Evolutionary conservation across 2,329 filamentous ascomycete species (phyloP), one percentile per base, ranked within the genome.

Genomic region (Ambrosiella beaveri): DNA sequence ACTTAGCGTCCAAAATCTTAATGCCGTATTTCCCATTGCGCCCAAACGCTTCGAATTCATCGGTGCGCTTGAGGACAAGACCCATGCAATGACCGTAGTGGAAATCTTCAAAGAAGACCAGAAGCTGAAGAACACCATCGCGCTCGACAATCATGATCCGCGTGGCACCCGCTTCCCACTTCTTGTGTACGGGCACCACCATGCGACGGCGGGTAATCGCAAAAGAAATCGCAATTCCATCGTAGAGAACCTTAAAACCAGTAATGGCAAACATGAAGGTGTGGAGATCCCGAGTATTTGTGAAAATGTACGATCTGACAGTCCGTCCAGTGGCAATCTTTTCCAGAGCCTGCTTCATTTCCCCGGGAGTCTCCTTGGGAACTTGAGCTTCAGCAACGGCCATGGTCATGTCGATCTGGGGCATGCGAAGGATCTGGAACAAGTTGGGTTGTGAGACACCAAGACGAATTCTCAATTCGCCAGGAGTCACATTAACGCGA

Each of bases 141-240:
- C 85, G 83, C 63, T 81, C 76, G 40, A 95, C 81, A 41, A 95
- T 75, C 67, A 95, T 89, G 7, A 95, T 74, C 40, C 90, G 81
- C 7, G 87, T 87, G 41, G 77, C 78, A n/a, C 77, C 81, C 1
- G 89, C 86, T 66, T 94, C 88, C 87, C 88, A 94, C 69, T 93
- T 93, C 71, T 95, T 95, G 72, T 94, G 86, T 63, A 95, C 91
- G 0, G 88, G 88, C 13, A 95, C 88, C 11, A 95, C 87, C 84
- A 90, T 93, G 63, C 87, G 80, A 54, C 87, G 81, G 37, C 89
- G 82, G 1, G 89, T 83, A 63, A 95, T 95, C 59, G 85, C 82
- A 68, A 95, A 87, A 0, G 81, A 82, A 7, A 78, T 74, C 5
- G 88, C 88, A 56, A 86, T 70, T 6, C 81, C 81, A 66, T 88